Conservation (phyloP, 192 early-diverging fungal genomes). For the Neocallimastix lanati region DNA sequence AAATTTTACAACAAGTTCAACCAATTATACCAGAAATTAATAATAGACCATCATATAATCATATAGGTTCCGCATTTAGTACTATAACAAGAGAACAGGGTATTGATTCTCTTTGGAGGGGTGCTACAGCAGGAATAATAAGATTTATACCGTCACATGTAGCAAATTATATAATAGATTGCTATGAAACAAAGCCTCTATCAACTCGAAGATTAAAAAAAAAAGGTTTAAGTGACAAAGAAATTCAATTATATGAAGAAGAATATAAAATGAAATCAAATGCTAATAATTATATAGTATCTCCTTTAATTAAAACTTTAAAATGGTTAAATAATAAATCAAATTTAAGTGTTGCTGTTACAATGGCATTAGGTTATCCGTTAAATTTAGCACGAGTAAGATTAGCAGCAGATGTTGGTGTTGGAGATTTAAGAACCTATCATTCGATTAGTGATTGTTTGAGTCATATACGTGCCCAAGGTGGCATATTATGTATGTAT, state of each 20-base stretch:
- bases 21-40: not conserved
- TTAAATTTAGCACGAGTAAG: not conserved
- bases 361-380: not conserved
- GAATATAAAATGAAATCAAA: not conserved
- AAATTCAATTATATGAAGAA: not conserved
- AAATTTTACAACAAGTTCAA: not conserved
- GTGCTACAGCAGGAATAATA: not conserved
- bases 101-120: not conserved
- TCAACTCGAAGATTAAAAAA: not conserved
- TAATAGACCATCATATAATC: not conserved
- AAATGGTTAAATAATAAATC: not conserved
- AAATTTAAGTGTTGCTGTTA: not conserved
- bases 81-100: not conserved
- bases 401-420: not conserved
- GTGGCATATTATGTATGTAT: not conserved
- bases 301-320: not conserved
- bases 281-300: not conserved
- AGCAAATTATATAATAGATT: not conserved
- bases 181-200: not conserved
- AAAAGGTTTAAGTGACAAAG: not conserved
- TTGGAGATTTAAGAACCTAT: not conserved
- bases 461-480: not conserved
- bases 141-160: not conserved
- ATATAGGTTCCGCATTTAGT: not conserved
- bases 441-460: not conserved